Evolutionary conservation across 202 grass and related monocot genomes (phyloP), one percentile per base, ranked within the genome.

Genomic region (Schoenoplectus triqueter): DNA sequence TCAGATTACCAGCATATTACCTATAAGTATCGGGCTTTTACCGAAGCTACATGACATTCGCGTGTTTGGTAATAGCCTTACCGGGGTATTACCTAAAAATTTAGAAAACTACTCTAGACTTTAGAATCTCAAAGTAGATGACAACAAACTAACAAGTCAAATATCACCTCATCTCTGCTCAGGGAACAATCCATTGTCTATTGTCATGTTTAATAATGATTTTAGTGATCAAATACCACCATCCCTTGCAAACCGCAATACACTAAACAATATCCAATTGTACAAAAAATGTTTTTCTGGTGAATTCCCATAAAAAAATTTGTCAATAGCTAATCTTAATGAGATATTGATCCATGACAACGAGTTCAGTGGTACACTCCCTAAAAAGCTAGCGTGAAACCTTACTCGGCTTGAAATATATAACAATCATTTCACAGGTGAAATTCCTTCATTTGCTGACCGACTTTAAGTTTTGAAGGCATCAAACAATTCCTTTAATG

Each of bases 41-140:
- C 31, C 31, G 31, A 31, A 31, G 31, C 31, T 31, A 31, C 31
- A 31, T 31, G 31, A 31, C 1, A 31, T 31, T 31, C 31, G 31
- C 31, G 0, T 31, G 31, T 31, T 93, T 21, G 1, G 5, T 15
- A 98, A 98, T 73, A 74, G 47, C 1, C 85, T 98, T 7, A 82
- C 77, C 5, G 95, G 95, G 3, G 72, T 83, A 69, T 85, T 95
- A 55, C 95, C 92, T 0, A 66, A 41, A 0, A 89, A 93, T 59
- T 87, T 98, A 17, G 95, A 92, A 19, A 88, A 82, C 17, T 66
- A 93, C 84, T 95, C 95, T 3, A 64, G 22, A 57, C 87, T 98
- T 4, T 14, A 2, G 39, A 89, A 93, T 81, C 1, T 98, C 31
- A 31, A 31, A 31, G 31, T 31, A 31, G 31, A 31, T 31, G 31